Evolutionary conservation across 2,329 filamentous ascomycete genomes (phyloP).

Genomic region (Apiospora hydei): DNA sequence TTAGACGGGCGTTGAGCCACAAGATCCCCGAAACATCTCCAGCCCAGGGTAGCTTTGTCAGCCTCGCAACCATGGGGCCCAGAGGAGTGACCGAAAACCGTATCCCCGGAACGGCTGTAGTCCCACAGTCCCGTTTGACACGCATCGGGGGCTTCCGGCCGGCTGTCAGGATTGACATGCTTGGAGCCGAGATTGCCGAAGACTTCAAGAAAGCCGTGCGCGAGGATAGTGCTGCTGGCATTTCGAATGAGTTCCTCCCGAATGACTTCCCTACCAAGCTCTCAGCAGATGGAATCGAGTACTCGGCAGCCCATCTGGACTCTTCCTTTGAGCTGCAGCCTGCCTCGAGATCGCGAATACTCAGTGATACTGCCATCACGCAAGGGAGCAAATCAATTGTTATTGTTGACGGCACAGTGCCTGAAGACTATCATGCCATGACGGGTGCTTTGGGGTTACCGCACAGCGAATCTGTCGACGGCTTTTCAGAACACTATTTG

Average conservation of each 20-base stretch:
- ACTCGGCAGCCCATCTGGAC: conserved; percentile 53
- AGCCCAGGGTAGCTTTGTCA: conserved; percentile 55
- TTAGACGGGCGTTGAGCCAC: conserved; percentile 81
- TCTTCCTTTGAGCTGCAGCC: conserved; percentile 48
- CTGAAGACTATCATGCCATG: conserved; percentile 59
- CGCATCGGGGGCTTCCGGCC: conserved; percentile 53
- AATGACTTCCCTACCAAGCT: conserved; percentile 36
- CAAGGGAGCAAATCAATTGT: conserved; percentile 89
- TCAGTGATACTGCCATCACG: conserved; percentile 69
- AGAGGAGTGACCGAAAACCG: conserved; percentile 64
- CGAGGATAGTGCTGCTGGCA: conserved; percentile 63
- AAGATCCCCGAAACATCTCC: conserved; percentile 44
- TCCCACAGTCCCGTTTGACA: conserved; percentile 59
- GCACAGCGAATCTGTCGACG: conserved; percentile 57
- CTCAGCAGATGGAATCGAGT: conserved; percentile 45
- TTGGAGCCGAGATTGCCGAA: conserved; percentile 80
- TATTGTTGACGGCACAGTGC: conserved; percentile 76
- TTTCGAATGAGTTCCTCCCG: conserved; percentile 29
- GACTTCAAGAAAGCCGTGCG: conserved; percentile 80
- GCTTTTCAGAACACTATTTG: conserved; percentile 60
- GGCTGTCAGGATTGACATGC: conserved; percentile 77
- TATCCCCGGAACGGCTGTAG: conserved; percentile 65
- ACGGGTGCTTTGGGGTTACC: conserved; percentile 51
- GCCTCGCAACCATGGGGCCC: conserved; percentile 57
- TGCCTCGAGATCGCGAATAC: conserved; percentile 48